Conservation (phyloP, 495 filamentous ascomycete genomes). For the Hyaloscypha hepaticicola region DNA sequence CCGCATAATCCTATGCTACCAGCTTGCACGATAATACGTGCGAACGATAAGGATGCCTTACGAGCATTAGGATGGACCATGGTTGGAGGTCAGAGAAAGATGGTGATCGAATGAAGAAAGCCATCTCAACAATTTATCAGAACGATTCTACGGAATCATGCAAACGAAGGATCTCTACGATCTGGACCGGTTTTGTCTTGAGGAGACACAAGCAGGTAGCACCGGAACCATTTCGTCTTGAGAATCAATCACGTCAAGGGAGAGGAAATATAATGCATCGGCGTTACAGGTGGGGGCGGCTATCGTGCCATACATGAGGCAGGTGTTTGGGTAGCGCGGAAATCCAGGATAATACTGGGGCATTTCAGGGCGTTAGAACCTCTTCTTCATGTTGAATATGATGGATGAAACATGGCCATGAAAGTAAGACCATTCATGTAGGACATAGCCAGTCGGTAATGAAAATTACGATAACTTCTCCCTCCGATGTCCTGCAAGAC, state of each 20-base stretch:
- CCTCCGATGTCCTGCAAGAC: not conserved
- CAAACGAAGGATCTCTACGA: not conserved
- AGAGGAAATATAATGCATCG: slow-evolving; percentile 5
- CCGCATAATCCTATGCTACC: slow-evolving; percentile 88
- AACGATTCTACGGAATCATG: slow-evolving; percentile 2
- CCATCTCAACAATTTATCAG: slow-evolving; percentile 5
- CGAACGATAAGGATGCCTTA: slow-evolving; percentile 73
- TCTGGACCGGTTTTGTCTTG: not conserved
- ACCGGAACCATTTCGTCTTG: slow-evolving; percentile 5
- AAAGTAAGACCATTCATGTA: slow-evolving; percentile 12
- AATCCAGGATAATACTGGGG: slow-evolving; percentile 18
- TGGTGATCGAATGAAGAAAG: slow-evolving; percentile 75
- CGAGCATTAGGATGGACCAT: slow-evolving; percentile 77
- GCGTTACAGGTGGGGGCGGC: slow-evolving; percentile 10
- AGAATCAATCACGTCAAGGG: slow-evolving; percentile 13
- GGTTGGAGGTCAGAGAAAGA: slow-evolving; percentile 82
- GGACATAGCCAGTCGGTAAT: slow-evolving; percentile 14
- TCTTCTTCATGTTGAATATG: slow-evolving; percentile 11
- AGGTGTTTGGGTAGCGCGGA: not conserved
- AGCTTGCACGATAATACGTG: slow-evolving; percentile 74
- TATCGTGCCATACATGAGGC: slow-evolving; percentile 6
- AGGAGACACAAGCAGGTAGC: not conserved
- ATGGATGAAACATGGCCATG: slow-evolving; percentile 10
- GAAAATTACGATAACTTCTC: not conserved
- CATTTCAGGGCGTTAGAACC: slow-evolving; percentile 17